Evolutionary conservation across 108 stramenopile genomes (phyloP).

Genomic region (Cyclotella choctawhatcheeana): DNA sequence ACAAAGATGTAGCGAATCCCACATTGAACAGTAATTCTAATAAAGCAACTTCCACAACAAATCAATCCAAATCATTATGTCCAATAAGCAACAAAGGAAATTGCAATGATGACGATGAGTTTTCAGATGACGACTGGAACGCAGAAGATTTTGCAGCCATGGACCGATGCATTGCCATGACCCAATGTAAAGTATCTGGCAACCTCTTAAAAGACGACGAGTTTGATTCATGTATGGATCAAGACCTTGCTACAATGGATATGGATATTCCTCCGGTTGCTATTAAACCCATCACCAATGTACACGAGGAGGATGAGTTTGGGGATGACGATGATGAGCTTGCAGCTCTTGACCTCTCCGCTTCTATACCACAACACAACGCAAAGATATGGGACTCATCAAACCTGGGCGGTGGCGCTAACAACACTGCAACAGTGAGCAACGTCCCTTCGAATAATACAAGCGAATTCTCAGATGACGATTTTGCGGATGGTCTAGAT

Average conservation of each 20-base stretch:
- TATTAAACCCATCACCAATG: too few relatives aligned
- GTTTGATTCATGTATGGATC: not conserved
- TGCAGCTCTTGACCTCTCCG: constrained; percentile 51
- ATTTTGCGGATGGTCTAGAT: constrained; percentile 67
- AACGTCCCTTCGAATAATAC: not conserved
- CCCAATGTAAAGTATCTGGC: constrained; percentile 1
- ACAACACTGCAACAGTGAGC: not conserved
- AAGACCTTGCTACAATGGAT: not conserved
- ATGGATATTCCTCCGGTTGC: not conserved
- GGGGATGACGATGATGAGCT: constrained; percentile 54
- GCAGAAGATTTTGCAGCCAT: constrained; percentile 54
- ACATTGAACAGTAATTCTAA: not conserved
- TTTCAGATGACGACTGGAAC: constrained; percentile 40
- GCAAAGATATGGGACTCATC: not conserved
- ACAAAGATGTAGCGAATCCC: too few relatives aligned
- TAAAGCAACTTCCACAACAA: not conserved
- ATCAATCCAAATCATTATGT: too few relatives aligned
- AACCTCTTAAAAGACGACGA: not conserved
- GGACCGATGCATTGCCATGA: constrained; percentile 44
- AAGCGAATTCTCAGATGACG: constrained; percentile 25
- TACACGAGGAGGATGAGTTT: constrained; percentile 4
- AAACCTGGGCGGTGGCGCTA: not conserved
- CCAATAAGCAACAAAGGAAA: not conserved
- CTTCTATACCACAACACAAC: constrained; percentile 25
- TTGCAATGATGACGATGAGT: not conserved